phyloP scores from a whole-genome alignment of 1,284 basidiomycete genomes.

The Cryptococcus sp. region DNA sequence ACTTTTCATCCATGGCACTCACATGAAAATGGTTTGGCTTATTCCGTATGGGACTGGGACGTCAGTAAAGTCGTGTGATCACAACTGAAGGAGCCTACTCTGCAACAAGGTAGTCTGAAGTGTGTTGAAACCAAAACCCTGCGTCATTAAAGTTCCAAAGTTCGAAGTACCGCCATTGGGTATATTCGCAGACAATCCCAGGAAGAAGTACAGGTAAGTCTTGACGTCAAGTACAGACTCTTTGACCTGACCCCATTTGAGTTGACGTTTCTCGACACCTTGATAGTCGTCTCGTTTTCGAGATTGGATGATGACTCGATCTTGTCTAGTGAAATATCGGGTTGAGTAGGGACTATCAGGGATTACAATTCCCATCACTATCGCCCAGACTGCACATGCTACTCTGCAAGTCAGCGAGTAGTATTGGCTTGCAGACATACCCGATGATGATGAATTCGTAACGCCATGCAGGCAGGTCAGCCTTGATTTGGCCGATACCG shows the following conservation, averaged over 20 bases:
- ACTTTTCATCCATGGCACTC: too few species aligned
- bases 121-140: constrained; percentile 40
- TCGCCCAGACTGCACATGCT: constrained; percentile 38
- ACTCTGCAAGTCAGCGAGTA: too few species aligned
- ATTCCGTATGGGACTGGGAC: constrained; percentile 43
- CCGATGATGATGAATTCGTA: constrained; percentile 49
- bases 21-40: constrained; percentile 24
- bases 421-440: too few species aligned
- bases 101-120: constrained; percentile 45
- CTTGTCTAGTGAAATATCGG: constrained; percentile 43
- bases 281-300: constrained; percentile 30
- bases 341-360: constrained; percentile 44
- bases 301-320: constrained; percentile 49
- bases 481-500: constrained; percentile 44
- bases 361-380: constrained; percentile 35
- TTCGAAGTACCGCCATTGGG: constrained; percentile 47
- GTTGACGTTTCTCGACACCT: constrained; percentile 32
- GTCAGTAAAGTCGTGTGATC: too few species aligned
- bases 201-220: constrained; percentile 33
- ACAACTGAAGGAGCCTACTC: too few species aligned
- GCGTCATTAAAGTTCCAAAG: constrained; percentile 40
- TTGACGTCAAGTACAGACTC: background rate
- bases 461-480: constrained; percentile 41
- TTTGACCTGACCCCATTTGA: constrained; percentile 24
- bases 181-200: constrained; percentile 44